Conservation (phyloP, 2,329 filamentous ascomycete species). For the Capronia coronata region DNA sequence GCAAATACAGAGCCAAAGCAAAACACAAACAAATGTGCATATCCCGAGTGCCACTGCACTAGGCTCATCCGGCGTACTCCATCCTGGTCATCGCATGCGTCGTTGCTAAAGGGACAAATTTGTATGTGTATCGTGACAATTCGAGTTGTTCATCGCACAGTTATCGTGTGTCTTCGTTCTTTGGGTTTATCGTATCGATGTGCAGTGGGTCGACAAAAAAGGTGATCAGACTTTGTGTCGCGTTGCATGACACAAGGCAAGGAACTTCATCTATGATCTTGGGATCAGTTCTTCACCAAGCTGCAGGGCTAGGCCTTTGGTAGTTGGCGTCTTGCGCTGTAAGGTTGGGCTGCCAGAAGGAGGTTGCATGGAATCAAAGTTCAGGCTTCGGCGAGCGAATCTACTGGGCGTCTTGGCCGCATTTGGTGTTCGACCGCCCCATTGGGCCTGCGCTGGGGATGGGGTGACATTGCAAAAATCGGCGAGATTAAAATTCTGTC, state of each 20-base stretch:
- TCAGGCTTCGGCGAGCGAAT: conserved; percentile 67
- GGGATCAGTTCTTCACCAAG: conserved; percentile 55
- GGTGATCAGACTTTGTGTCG: neutral
- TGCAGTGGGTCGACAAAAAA: neutral
- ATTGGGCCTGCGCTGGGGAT: conserved; percentile 82
- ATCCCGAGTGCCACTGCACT: neutral
- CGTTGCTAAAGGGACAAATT: conserved; percentile 1
- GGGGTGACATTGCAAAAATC: conserved; percentile 98
- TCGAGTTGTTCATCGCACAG: conserved; percentile 20
- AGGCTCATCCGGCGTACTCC: conserved; percentile 7
- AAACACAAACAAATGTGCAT: conserved; percentile 1
- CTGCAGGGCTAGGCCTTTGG: conserved; percentile 54
- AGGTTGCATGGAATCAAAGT: conserved; percentile 69
- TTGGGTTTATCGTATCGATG: conserved; percentile 16
- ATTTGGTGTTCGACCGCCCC: conserved; percentile 55
- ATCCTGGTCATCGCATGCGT: conserved; percentile 9
- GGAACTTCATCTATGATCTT: conserved; percentile 13
- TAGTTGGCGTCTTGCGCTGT: conserved; percentile 21
- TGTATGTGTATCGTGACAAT: conserved; percentile 24
- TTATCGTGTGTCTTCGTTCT: conserved; percentile 10
- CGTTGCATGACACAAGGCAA: neutral
- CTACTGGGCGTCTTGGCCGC: conserved; percentile 64
- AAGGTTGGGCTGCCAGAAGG: conserved; percentile 35
- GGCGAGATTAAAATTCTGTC: conserved; percentile 82
- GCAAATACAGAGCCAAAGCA: neutral